Evolutionary conservation across 495 filamentous ascomycete genomes (phyloP).

Genomic region (Aspergillus incahuasiensis): DNA sequence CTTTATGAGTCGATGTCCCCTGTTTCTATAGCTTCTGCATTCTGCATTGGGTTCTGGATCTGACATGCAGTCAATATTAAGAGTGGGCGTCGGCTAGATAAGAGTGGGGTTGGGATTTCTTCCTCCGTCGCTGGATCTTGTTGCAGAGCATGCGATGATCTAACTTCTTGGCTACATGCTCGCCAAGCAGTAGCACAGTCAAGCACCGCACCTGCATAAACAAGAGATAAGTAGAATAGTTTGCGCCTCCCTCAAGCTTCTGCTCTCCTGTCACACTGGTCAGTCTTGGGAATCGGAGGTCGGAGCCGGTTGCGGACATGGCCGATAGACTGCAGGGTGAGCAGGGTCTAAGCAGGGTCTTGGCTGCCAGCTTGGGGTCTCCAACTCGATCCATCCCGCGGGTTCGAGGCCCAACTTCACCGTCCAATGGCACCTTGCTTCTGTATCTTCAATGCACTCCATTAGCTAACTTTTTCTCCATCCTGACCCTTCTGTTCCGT

Average conservation of each 20-base stretch:
- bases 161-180: neutral
- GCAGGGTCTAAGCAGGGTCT: neutral
- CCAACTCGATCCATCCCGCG: neutral
- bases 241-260: no score
- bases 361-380: neutral
- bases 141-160: neutral
- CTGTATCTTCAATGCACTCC: neutral
- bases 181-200: neutral
- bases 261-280: no score
- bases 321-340: constrained; percentile 1
- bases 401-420: neutral
- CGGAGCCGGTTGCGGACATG: constrained; percentile 1
- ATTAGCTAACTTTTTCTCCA: constrained; percentile 2
- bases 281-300: neutral
- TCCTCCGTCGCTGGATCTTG: neutral
- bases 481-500: neutral
- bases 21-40: neutral
- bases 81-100: neutral
- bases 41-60: neutral
- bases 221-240: neutral
- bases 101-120: constrained; percentile 6
- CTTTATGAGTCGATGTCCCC: neutral
- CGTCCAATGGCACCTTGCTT: neutral
- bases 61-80: neutral
- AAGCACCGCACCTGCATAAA: neutral